A percentile compares a stretch with the other conserved stretches of the same genome.
These are phyloP conservation scores for Daldinia sp. DNA, from an alignment of 2,329 filamentous ascomycete genomes.

Conservation along the genomic window DNA sequence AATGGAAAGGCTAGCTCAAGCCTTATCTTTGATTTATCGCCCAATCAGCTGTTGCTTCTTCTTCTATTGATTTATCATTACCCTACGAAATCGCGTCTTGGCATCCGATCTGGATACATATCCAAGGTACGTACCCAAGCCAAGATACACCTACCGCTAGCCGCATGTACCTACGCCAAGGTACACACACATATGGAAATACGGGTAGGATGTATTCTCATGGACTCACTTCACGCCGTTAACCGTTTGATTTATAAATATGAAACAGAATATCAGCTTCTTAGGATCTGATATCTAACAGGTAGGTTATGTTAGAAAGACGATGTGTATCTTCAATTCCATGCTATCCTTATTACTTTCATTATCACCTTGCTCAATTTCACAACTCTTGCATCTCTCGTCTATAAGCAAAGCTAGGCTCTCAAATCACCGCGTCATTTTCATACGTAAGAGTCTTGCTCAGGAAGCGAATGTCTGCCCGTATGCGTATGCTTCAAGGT, in stretches of 20 bases:
- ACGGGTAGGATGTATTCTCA: neutral
- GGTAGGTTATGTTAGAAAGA: too few relatives aligned
- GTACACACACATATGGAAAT: neutral
- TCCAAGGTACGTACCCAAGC: neutral
- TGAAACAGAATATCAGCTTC: neutral
- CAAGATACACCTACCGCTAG: neutral
- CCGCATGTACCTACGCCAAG: neutral
- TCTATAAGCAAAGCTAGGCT: neutral
- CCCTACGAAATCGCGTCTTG: slow-evolving; percentile 39
- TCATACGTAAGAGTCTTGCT: neutral
- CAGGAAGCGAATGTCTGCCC: neutral
- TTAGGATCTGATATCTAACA: neutral
- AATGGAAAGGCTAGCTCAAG: slow-evolving; percentile 8
- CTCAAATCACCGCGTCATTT: neutral
- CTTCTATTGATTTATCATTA: slow-evolving; percentile 38
- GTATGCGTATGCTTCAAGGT: neutral
- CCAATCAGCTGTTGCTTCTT: slow-evolving; percentile 31
- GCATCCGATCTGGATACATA: slow-evolving; percentile 11
- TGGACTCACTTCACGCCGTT: neutral
- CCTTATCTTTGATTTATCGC: slow-evolving; percentile 32
- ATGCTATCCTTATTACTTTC: too few relatives aligned
- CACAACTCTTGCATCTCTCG: neutral
- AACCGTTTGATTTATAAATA: neutral
- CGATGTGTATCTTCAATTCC: too few relatives aligned
- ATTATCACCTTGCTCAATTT: neutral